These are phyloP conservation scores for Termitomyces sp. DNA, from an alignment of 768 basidiomycete species.

Conservation along the genomic window DNA sequence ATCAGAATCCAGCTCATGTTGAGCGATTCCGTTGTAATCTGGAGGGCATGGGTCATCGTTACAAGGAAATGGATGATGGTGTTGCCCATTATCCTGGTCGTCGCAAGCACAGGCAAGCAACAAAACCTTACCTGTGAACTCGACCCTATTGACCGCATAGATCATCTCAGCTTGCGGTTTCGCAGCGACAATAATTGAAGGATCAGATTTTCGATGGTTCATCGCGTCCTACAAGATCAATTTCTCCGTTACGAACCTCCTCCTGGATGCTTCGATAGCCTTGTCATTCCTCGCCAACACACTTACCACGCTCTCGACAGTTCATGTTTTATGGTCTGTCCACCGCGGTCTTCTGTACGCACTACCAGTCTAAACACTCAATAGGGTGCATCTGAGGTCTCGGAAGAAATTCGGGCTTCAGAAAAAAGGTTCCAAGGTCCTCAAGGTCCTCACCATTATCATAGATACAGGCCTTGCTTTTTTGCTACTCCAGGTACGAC, in stretches of 20 bases:
- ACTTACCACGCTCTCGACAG: neutral
- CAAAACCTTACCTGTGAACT: neutral
- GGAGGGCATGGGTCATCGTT: neutral
- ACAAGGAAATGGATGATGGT: neutral
- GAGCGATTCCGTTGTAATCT: too few species aligned
- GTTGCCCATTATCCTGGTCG: neutral
- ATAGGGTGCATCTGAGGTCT: neutral
- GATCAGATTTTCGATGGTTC: neutral
- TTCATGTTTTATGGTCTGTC: neutral
- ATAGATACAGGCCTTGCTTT: neutral
- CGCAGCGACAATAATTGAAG: neutral
- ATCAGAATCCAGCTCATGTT: too few species aligned
- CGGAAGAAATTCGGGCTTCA: neutral
- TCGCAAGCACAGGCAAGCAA: neutral
- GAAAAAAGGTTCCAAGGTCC: too few species aligned
- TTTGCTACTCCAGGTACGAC: neutral
- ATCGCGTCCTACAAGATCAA: neutral
- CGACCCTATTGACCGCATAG: neutral
- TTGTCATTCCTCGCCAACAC: neutral
- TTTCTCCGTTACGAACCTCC: neutral
- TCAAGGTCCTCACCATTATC: too few species aligned
- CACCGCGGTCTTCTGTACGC: neutral
- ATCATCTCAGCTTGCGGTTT: too few species aligned
- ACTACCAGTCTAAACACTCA: neutral
- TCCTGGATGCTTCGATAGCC: neutral